Evolutionary conservation across 169 alveolate genomes (phyloP), one percentile per base, ranked within the genome.

Genomic region (Plasmodium gonderi): DNA sequence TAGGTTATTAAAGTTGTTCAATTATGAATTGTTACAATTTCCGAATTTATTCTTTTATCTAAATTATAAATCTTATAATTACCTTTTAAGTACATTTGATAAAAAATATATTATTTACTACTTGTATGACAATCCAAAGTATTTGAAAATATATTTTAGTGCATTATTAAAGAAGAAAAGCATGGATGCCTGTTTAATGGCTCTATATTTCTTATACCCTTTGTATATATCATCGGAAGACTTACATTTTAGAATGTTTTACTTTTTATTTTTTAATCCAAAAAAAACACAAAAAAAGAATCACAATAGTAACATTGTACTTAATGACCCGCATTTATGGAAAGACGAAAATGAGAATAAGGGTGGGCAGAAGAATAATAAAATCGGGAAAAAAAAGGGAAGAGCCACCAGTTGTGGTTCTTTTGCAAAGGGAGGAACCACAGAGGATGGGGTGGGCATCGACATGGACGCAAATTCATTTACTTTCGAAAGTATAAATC

Each of bases 41-140:
- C 92, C 92, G 1, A 83, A 83, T 20, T 42, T 83, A 83, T 83
- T 83, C 31, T 83, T 69, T 40, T 83, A 83, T 40, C 64, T 83
- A 72, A 83, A 83, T 83, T 83, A 69, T 33, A 83, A 83, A 36
- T 83, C 92, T 5, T 83, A 83, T 76, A 83, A 83, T 72, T 83
- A 83, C 64, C 23, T 83, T 2, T 51, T 83, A 76, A 83, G 38
- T 17, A 83, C 64, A 38, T 83, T 83, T 76, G 92, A 83, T 76
- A 83, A 49, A 29, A 83, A 76, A 40, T 83, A 83, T 60, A 68
- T 83, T 69, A 83, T 83, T 17, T 83, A 83, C 42, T 83, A 83
- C 77, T 64, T 83, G 9, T 83, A 38, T 83, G 92, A 83, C 29
- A 83, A 83, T 29, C 92, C 92, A 1, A 83, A 83, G 64, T 83